Conservation (phyloP, 2,329 filamentous ascomycete species). For the Tolypocladium capitatum region DNA sequence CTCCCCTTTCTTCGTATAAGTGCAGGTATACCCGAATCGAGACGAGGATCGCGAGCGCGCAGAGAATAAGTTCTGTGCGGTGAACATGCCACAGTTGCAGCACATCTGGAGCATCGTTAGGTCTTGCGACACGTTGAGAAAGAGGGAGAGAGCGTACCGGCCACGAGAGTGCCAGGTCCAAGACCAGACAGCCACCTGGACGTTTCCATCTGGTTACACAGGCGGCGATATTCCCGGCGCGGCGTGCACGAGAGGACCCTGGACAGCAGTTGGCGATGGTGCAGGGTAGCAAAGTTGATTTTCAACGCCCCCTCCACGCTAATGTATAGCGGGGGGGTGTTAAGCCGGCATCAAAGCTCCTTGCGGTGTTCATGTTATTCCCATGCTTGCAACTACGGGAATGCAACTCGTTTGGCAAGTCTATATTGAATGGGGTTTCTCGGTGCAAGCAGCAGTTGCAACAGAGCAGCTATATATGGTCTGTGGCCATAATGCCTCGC, state of each 20-base stretch:
- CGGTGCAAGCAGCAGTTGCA: background rate
- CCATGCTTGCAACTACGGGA: background rate
- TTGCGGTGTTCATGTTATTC: no score
- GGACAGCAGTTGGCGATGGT: background rate
- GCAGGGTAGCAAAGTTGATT: background rate
- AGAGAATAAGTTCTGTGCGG: constrained; percentile 30
- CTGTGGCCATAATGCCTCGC: background rate
- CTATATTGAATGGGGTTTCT: background rate
- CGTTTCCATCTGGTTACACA: background rate
- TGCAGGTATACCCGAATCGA: constrained; percentile 30
- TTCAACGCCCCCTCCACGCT: background rate
- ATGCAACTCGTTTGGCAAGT: background rate
- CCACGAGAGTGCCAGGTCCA: background rate
- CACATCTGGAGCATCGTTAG: constrained; percentile 14
- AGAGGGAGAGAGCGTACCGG: background rate
- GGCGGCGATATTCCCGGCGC: background rate
- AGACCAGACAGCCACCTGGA: background rate
- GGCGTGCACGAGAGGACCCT: background rate
- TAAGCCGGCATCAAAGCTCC: background rate
- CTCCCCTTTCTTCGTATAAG: constrained; percentile 18
- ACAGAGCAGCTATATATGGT: background rate
- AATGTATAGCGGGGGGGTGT: background rate
- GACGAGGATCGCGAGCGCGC: constrained; percentile 22
- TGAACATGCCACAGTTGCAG: constrained; percentile 33
- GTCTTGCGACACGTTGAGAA: background rate